Base-by-base conservation (phyloP, 352 stramenopile genomes). In the Pythium phragmiticola region DNA sequence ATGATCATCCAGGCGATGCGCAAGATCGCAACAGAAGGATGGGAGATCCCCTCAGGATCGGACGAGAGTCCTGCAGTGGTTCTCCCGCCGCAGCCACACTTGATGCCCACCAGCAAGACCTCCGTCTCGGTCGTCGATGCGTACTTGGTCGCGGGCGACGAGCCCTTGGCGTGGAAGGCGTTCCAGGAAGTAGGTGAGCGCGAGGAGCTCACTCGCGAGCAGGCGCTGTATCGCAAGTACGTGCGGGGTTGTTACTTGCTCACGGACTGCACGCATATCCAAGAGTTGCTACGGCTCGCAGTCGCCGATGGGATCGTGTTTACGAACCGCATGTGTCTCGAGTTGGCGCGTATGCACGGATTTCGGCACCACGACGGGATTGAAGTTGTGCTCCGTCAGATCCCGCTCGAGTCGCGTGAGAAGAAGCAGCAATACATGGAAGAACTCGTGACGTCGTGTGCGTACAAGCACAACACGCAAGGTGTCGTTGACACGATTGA, bases 121-220 rank as follows among this genome's bases (percentile, higher is more conserved):
- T 90, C 80, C 47, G 70, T 89, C 17, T 80, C 81, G 8, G 77
- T 90, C n/a, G 74, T 92, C 6, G 80, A 92, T 62, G 77, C 83
- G n/a, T 90, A 88, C 57, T 74, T 92, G 63, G 80, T 75, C 48
- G 88, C 77, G 36, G 77, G 75, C 11, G 83, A 89, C 9, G 77
- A 89, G 43, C 48, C 66, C 13, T 54, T 84, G 28, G 80, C 80
- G 7, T 92, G 83, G 83, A 59, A 83, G 48, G 66, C 76, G 19
- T 76, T 89, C 37, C 63, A 76, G 34, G 74, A 88, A 69, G 68
- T 92, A 13, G 60, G 70, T 3, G 39, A 69, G 21, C 57, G 77
- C 14, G 63, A 70, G 0, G 67, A 74, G n/a, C 74, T 88, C 14
- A 54, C 45, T 11, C 74, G 83, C 13, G 76, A 85, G 21, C 57